Evolutionary conservation across 192 early-diverging fungal species (phyloP), one percentile per base, ranked within the genome.

Genomic region (Coemansia erecta): DNA sequence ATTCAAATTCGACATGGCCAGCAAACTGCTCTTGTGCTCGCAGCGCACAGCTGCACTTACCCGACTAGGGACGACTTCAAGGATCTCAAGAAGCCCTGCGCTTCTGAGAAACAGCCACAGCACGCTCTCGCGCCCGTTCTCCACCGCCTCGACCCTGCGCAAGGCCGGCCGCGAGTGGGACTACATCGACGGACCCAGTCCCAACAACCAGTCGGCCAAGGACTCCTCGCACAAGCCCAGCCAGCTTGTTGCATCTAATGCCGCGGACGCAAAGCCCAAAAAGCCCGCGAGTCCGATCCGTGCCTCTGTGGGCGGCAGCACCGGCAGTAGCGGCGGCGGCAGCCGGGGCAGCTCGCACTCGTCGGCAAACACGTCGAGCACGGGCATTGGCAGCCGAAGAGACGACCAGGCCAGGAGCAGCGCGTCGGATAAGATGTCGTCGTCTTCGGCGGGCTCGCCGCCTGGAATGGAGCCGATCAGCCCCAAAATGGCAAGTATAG

Each of bases 141-240:
- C 28, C 7, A 5, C 28, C 7, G 28, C 28, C 28, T 2, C 28
- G 28, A 31, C 28, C 4, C 26, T 28, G 40, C 11, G 18, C 48
- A 77, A 77, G 64, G 47, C 73, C 13, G 73, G 73, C 0, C 73
- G 72, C 12, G 72, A 77, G 56, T 77, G 73, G 73, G 64, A 77
- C 49, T 77, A 77, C n/a, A 70, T 77, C 21, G 73, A 77, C 35
- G 68, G 73, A 2, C 60, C 66, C 3, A 44, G 40, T 35, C 18
- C 46, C 57, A 37, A 58, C 24, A n/a, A 41, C 6, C 13, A 51
- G 24, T 31, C 37, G 14, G 17, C 31, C 59, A 22, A 53, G 23
- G 13, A 19, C 22, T 22, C 39, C 44, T 22, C 35, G 28, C 21
- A 42, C 26, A n/a, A 33, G 54, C 47, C 53, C 45, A 58, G 56